Conservation (phyloP, 441 rosid genomes). For the Gossypium aridum region DNA sequence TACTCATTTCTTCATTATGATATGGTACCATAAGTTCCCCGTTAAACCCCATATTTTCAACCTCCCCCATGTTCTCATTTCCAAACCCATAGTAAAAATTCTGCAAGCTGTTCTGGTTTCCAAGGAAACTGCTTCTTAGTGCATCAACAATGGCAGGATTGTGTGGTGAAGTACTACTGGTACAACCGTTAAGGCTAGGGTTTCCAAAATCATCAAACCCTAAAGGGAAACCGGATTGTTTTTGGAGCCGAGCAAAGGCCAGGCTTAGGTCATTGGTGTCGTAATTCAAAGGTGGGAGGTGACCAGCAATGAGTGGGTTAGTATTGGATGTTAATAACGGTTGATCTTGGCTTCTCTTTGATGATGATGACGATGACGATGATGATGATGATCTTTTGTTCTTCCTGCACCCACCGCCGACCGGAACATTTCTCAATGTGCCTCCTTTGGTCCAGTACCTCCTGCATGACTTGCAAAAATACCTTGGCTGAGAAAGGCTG, state of each 20-base stretch:
- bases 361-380: conserved; percentile 14
- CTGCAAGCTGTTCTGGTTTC: conserved; percentile 36
- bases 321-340: conserved; percentile 19
- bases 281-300: conserved; percentile 35
- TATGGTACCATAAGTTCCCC: conserved; percentile 29
- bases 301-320: conserved; percentile 22
- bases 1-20: conserved; percentile 15
- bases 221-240: conserved; percentile 36
- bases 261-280: conserved; percentile 57
- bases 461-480: conserved; percentile 88
- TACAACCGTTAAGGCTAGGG: conserved; percentile 17
- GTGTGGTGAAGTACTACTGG: not conserved
- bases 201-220: conserved; percentile 39
- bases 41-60: conserved; percentile 1
- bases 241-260: conserved; percentile 65
- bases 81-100: conserved; percentile 30
- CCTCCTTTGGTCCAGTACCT: conserved; percentile 98
- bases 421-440: conserved; percentile 80
- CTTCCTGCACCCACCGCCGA: conserved; percentile 86
- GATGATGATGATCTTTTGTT: conserved; percentile 51
- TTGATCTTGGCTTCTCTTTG: conserved; percentile 36
- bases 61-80: conserved; percentile 16
- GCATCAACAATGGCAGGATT: not conserved
- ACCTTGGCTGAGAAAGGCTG: conserved; percentile 87
- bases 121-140: conserved; percentile 26